Base-by-base conservation (phyloP, 371 early-diverging fungal species). In the Saksenaea oblongispora region DNA sequence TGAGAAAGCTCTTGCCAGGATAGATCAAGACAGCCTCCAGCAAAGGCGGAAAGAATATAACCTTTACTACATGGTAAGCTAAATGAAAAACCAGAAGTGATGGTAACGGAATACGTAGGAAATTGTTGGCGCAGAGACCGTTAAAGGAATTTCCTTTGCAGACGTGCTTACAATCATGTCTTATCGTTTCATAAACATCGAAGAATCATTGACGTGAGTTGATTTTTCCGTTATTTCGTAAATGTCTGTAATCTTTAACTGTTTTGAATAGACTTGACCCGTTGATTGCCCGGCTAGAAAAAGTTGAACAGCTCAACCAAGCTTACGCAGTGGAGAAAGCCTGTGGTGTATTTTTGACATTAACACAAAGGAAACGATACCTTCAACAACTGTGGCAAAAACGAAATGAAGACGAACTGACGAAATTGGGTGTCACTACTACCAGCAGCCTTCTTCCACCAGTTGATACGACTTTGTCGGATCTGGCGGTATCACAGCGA, bases 131-230 rank as follows among this genome's bases (percentile, higher is more conserved):
- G 61, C 79, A 17, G 77, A 69, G 56, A 76, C 79, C 1, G 34
- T 70, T 0, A 78, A 79, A 55, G 86, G 86, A 0, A 77, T 86
- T 26, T 78, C 86, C 1, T 86, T 86, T 66, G 78, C 76, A n/a
- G 73, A 75, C 37, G 82, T 82, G 4, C 61, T 84, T 34, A 79
- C 77, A 11, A 83, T 83, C 51, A 63, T 86, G 36, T 77, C 86
- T 1, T 82, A 75, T 59, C 77, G 83, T 0, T 80, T 86, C 53
- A 74, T 84, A 15, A 72, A 84, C 62, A 72, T 74, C 7, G 75
- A 84, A 18, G 71, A 82, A 13, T 79, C 84, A 5, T 68, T 86
- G 22, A 79, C 75, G 83, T 85, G 76, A 74, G 78, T 54, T 8
- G 11, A 18, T 39, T 53, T 31, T 18, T 28, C 4, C 57, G 11